Percentiles rank a stretch among this genome's conserved stretches.
Evolutionary conservation across 768 basidiomycete species (phyloP).

Genomic region (Suillus placidus): DNA sequence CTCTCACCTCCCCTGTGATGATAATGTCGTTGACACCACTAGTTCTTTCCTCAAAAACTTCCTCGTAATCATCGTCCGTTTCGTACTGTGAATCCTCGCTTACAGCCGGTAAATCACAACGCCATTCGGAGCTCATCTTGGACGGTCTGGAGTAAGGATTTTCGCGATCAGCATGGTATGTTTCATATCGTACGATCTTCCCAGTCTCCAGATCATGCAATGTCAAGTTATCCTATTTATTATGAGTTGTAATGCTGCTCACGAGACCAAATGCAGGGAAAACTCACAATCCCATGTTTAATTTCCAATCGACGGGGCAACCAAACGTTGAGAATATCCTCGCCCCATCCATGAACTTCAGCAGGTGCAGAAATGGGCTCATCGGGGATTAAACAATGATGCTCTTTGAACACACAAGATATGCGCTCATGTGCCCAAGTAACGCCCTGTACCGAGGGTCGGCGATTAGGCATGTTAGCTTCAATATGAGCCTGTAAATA

Average conservation of each 20-base stretch:
- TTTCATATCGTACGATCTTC: constrained; percentile 47
- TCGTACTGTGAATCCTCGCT: constrained; percentile 14
- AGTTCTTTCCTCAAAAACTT: constrained; percentile 38
- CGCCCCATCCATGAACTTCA: constrained; percentile 37
- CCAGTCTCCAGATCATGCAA: constrained; percentile 44
- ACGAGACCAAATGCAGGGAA: background rate
- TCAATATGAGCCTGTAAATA: constrained; percentile 28
- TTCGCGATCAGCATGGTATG: constrained; percentile 41
- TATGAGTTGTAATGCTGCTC: background rate
- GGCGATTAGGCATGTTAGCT: constrained; percentile 25
- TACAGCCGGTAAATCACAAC: constrained; percentile 19
- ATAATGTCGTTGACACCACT: constrained; percentile 55
- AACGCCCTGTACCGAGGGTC: constrained; percentile 21
- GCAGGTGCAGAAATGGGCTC: constrained; percentile 40
- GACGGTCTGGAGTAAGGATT: constrained; percentile 37
- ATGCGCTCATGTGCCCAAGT: constrained; percentile 40
- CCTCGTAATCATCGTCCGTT: constrained; percentile 43
- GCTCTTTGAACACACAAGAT: constrained; percentile 46
- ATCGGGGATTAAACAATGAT: constrained; percentile 46
- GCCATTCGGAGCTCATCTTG: constrained; percentile 25
- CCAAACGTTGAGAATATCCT: constrained; percentile 53
- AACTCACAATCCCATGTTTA: constrained; percentile 37
- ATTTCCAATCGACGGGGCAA: constrained; percentile 42
- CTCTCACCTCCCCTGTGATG: constrained; percentile 51
- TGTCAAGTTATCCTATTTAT: constrained; percentile 43